phyloP scores from a whole-genome alignment of 345 rosid genomes.

The Sisymbrium altissimum region DNA sequence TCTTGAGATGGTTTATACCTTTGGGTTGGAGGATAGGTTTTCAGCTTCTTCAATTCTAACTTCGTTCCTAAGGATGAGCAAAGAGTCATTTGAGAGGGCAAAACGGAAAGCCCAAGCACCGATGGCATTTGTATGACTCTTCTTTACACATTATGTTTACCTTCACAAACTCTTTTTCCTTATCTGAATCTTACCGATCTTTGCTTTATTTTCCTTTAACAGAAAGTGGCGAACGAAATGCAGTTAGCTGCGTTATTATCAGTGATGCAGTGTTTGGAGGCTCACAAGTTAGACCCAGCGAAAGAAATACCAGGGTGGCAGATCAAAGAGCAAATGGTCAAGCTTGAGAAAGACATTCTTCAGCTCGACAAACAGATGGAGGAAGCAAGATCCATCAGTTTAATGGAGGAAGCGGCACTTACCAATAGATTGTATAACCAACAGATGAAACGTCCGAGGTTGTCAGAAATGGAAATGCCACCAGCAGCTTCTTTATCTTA shows the following conservation, averaged over 20 bases:
- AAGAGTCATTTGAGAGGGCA: slow-evolving; percentile 45
- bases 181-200: slow-evolving; percentile 6
- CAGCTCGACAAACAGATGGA: slow-evolving; percentile 39
- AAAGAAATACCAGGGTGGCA: slow-evolving; percentile 54
- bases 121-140: slow-evolving; percentile 35
- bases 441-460: slow-evolving; percentile 48
- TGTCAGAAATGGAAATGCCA: slow-evolving; percentile 38
- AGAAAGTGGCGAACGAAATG: slow-evolving; percentile 53
- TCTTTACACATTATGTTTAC: neutral
- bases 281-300: slow-evolving; percentile 46
- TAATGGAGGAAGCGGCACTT: slow-evolving; percentile 38
- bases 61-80: slow-evolving; percentile 46
- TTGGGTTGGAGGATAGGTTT: slow-evolving; percentile 57
- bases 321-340: slow-evolving; percentile 43
- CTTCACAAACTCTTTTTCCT: neutral
- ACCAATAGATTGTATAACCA: slow-evolving; percentile 34
- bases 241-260: slow-evolving; percentile 49
- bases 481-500: slow-evolving; percentile 29
- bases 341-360: slow-evolving; percentile 51
- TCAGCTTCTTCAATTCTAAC: slow-evolving; percentile 50
- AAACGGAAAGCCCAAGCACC: slow-evolving; percentile 41
- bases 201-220: slow-evolving; percentile 15
- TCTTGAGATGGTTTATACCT: slow-evolving; percentile 50
- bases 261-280: slow-evolving; percentile 50
- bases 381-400: slow-evolving; percentile 41